phyloP scores from a whole-genome alignment of 352 stramenopile species.

The Thalassiosira delicatula region DNA sequence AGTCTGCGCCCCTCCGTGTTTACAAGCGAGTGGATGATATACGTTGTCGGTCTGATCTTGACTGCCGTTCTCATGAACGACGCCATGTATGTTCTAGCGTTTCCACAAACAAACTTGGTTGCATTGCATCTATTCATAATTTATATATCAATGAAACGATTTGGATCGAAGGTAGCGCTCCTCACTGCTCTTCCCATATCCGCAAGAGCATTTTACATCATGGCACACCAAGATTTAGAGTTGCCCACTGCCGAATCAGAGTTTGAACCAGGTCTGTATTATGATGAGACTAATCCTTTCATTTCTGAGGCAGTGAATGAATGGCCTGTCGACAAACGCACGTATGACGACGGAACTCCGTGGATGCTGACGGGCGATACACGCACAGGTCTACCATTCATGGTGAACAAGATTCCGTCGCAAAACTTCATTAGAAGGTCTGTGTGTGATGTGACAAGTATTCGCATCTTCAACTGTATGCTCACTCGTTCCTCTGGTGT shows the following conservation, averaged over 20 bases:
- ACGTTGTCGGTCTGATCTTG: constrained; percentile 37
- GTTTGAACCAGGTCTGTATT: constrained; percentile 74
- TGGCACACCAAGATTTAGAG: constrained; percentile 44
- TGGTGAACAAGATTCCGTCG: constrained; percentile 62
- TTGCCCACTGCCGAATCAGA: no score
- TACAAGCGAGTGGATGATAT: constrained; percentile 29
- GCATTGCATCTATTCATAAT: constrained; percentile 47
- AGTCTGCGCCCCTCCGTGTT: not conserved
- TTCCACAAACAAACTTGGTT: constrained; percentile 21
- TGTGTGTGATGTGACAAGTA: no score
- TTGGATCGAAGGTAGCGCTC: constrained; percentile 27
- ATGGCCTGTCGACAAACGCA: constrained; percentile 65
- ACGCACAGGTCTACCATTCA: constrained; percentile 79
- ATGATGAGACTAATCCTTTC: constrained; percentile 59
- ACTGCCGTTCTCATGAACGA: constrained; percentile 40
- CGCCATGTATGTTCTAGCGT: constrained; percentile 47
- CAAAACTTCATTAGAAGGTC: constrained; percentile 44
- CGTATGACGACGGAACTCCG: constrained; percentile 69
- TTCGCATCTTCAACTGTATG: not conserved
- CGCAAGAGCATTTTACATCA: constrained; percentile 35
- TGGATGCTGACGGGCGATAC: constrained; percentile 81
- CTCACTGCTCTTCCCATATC: constrained; percentile 34
- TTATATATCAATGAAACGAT: constrained; percentile 31
- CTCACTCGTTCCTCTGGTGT: not conserved
- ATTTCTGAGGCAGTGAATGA: constrained; percentile 55